phyloP scores from a whole-genome alignment of 2,329 filamentous ascomycete species.

The Pseudohalonectria lignicola region DNA sequence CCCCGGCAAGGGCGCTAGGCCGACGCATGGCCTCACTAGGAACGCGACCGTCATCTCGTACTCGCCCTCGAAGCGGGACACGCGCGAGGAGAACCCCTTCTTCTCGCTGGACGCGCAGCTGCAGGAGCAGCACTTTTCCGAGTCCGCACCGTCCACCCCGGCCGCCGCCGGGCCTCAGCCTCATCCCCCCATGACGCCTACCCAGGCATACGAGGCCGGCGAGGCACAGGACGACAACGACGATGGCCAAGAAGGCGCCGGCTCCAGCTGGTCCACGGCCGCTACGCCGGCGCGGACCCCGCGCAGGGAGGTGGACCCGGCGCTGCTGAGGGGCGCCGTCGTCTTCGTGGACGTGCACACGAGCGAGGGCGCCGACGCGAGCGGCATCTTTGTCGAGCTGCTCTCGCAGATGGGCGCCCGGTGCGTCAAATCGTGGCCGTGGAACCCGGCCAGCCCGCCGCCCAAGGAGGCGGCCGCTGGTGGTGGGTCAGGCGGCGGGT shows the following conservation, averaged over 20 bases:
- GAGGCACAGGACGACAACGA: slow-evolving; percentile 8
- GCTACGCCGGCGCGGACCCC: slow-evolving; percentile 47
- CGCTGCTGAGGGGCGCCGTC: slow-evolving; percentile 56
- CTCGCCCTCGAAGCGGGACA: slow-evolving; percentile 33
- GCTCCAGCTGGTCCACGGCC: slow-evolving; percentile 33
- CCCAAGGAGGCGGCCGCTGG: slow-evolving; percentile 14
- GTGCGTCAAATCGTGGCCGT: slow-evolving; percentile 66
- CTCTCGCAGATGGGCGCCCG: slow-evolving; percentile 72
- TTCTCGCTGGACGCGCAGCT: too few relatives aligned
- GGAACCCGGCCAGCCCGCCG: slow-evolving; percentile 43
- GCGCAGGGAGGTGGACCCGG: slow-evolving; percentile 38
- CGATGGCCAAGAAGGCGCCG: slow-evolving; percentile 9
- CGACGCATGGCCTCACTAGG: slow-evolving; percentile 23
- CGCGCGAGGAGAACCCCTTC: background rate
- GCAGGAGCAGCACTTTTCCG: background rate
- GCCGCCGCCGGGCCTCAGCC: background rate
- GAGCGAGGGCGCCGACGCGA: slow-evolving; percentile 69
- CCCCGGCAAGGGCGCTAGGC: background rate
- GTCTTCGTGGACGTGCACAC: slow-evolving; percentile 80
- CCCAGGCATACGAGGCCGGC: background rate
- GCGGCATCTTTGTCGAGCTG: slow-evolving; percentile 65
- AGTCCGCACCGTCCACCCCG: background rate
- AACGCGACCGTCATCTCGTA: slow-evolving; percentile 44
- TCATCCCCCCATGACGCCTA: background rate
- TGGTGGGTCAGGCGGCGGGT: slow-evolving; percentile 4